Evolutionary conservation across 352 stramenopile genomes (phyloP).

Genomic region (Phytophthora gonapodyides): DNA sequence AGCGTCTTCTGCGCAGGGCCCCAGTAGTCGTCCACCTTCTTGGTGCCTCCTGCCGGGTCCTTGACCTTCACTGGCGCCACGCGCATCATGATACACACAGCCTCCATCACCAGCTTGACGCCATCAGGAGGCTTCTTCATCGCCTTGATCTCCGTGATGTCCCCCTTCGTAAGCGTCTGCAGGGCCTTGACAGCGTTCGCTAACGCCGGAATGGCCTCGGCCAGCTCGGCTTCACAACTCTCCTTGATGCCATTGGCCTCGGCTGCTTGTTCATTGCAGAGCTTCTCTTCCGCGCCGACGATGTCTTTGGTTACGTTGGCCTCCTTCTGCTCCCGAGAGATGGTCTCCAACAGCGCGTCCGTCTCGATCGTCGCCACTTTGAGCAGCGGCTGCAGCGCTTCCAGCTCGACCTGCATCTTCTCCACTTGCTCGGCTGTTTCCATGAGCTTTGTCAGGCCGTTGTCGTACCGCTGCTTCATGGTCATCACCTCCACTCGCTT

Average conservation of each 20-base stretch:
- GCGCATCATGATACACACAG: slow-evolving; percentile 96
- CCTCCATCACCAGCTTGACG: slow-evolving; percentile 95
- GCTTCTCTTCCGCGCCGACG: slow-evolving; percentile 83
- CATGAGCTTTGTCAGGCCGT: slow-evolving; percentile 93
- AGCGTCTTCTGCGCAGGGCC: slow-evolving; percentile 92
- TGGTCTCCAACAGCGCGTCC: slow-evolving; percentile 89
- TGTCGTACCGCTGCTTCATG: slow-evolving; percentile 92
- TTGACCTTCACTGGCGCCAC: slow-evolving; percentile 92
- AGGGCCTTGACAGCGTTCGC: slow-evolving; percentile 92
- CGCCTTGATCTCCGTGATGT: slow-evolving; percentile 97
- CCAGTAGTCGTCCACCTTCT: slow-evolving; percentile 96
- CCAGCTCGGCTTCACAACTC: slow-evolving; percentile 92
- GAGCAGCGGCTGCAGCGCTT: slow-evolving; percentile 92
- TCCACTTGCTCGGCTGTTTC: slow-evolving; percentile 94
- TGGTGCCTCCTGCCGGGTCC: slow-evolving; percentile 89
- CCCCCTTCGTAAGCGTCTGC: slow-evolving; percentile 92
- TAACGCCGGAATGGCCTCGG: slow-evolving; percentile 92
- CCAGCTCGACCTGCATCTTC: slow-evolving; percentile 93
- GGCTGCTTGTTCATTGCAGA: slow-evolving; percentile 86
- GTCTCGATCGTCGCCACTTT: slow-evolving; percentile 92
- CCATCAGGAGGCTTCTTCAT: slow-evolving; percentile 96
- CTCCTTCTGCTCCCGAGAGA: slow-evolving; percentile 84
- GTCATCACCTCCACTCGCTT: slow-evolving; percentile 92
- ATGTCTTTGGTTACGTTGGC: slow-evolving; percentile 88
- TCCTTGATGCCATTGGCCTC: slow-evolving; percentile 91